These are phyloP conservation scores for Neohortaea acidophila DNA, from an alignment of 495 filamentous ascomycete species.

Conservation along the genomic window DNA sequence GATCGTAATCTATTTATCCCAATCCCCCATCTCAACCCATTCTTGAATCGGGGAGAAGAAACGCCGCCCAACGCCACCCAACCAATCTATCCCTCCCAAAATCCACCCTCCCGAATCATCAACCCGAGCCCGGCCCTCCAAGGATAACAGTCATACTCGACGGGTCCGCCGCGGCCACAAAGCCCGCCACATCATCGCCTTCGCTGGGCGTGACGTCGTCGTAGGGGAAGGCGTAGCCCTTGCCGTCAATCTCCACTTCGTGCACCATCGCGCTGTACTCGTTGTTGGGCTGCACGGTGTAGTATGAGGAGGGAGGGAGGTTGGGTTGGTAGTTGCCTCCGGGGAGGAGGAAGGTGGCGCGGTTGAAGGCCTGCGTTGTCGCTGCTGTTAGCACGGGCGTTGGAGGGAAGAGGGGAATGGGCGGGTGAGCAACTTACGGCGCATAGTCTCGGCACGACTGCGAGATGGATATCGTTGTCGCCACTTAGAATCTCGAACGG, in stretches of 20 bases:
- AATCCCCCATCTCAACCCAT: too few species aligned
- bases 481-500: constrained; percentile 25
- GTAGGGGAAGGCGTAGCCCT: constrained; percentile 34
- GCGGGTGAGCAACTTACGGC: constrained; percentile 32
- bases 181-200: constrained; percentile 16
- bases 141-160: constrained; percentile 19
- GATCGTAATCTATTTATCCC: too few species aligned
- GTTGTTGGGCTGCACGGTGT: constrained; percentile 22
- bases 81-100: too few species aligned
- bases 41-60: too few species aligned
- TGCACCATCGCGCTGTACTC: constrained; percentile 32
- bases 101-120: too few species aligned
- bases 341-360: constrained; percentile 26
- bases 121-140: constrained; percentile 16
- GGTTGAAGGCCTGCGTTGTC: constrained; percentile 27
- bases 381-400: constrained; percentile 5
- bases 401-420: constrained; percentile 24
- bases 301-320: constrained; percentile 22
- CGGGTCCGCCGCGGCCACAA: constrained; percentile 19
- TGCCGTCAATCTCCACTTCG: constrained; percentile 25
- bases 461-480: constrained; percentile 28
- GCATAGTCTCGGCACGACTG: constrained; percentile 33
- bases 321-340: constrained; percentile 30
- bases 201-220: constrained; percentile 33
- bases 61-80: too few species aligned